phyloP scores from a whole-genome alignment of 2,329 filamentous ascomycete species.

The Dothistroma septosporum region DNA sequence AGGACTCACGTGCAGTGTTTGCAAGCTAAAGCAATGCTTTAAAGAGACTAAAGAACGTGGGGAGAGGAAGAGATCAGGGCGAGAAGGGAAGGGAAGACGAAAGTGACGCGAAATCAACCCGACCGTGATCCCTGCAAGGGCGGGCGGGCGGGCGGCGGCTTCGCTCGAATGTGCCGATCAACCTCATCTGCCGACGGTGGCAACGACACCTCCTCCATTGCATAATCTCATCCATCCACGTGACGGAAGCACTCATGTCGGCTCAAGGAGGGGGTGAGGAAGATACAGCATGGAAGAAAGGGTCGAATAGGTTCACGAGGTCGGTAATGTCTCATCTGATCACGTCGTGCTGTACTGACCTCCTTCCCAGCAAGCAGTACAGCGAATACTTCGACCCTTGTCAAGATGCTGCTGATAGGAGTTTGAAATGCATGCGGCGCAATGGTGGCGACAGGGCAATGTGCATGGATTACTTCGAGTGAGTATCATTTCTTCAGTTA shows the following conservation, averaged over 20 bases:
- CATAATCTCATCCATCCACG: neutral
- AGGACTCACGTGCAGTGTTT: no score
- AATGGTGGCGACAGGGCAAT: constrained; percentile 84
- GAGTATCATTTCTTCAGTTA: constrained; percentile 34
- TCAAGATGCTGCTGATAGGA: constrained; percentile 81
- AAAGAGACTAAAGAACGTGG: neutral
- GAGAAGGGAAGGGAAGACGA: neutral
- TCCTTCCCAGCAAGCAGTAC: constrained; percentile 65
- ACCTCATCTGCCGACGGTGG: neutral
- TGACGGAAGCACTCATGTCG: neutral
- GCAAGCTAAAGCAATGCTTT: neutral
- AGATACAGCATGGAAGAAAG: constrained; percentile 32
- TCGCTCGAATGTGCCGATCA: neutral
- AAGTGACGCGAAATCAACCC: neutral
- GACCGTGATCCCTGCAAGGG: neutral
- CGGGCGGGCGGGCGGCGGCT: neutral
- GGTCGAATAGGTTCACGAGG: constrained; percentile 40
- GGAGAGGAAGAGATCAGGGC: neutral
- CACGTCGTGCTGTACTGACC: neutral
- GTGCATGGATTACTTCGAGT: constrained; percentile 97
- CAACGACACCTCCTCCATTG: neutral
- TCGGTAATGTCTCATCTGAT: constrained; percentile 22
- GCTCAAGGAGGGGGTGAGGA: constrained; percentile 11
- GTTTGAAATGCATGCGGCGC: constrained; percentile 80
- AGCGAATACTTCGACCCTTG: constrained; percentile 95